phyloP scores from a whole-genome alignment of 2,329 filamentous ascomycete genomes.

The Trichoderma cornu-damae region DNA sequence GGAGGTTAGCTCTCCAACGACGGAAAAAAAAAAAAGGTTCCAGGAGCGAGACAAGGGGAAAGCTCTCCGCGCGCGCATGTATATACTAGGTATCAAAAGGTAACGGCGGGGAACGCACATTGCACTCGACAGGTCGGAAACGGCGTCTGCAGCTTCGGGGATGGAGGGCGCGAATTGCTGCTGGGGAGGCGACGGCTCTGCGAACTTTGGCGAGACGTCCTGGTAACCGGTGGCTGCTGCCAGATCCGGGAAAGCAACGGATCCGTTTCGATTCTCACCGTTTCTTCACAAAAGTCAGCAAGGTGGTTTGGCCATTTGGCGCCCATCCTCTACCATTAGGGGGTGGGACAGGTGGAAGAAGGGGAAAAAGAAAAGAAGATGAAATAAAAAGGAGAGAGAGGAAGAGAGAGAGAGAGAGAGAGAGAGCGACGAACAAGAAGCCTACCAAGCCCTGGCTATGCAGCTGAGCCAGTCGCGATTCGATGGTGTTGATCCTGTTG shows the following conservation, averaged over 20 bases:
- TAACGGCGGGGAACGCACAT: background rate
- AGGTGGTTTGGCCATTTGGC: too few relatives aligned
- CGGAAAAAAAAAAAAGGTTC: background rate
- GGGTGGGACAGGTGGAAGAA: too few relatives aligned
- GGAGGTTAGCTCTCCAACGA: background rate
- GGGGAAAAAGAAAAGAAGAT: too few relatives aligned
- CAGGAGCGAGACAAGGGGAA: too few relatives aligned
- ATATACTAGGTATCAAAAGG: too few relatives aligned
- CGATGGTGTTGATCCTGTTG: conserved; percentile 13
- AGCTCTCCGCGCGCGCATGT: background rate
- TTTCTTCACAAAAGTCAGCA: background rate
- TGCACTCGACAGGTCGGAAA: background rate
- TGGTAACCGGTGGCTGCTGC: background rate
- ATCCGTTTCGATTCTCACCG: conserved; percentile 1
- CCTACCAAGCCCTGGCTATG: conserved; percentile 11
- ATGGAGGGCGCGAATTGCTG: background rate
- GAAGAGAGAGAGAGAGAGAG: too few relatives aligned
- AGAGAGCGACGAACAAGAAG: conserved; percentile 1
- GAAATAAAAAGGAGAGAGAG: too few relatives aligned
- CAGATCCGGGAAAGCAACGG: conserved; percentile 1
- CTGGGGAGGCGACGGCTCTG: conserved; percentile 10
- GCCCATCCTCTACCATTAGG: too few relatives aligned
- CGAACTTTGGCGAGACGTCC: conserved; percentile 5
- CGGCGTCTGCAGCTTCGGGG: background rate
- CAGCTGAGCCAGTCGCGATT: conserved; percentile 10